These are phyloP conservation scores for Lentinula sp. DNA, from an alignment of 768 basidiomycete species.

Conservation along the genomic window DNA sequence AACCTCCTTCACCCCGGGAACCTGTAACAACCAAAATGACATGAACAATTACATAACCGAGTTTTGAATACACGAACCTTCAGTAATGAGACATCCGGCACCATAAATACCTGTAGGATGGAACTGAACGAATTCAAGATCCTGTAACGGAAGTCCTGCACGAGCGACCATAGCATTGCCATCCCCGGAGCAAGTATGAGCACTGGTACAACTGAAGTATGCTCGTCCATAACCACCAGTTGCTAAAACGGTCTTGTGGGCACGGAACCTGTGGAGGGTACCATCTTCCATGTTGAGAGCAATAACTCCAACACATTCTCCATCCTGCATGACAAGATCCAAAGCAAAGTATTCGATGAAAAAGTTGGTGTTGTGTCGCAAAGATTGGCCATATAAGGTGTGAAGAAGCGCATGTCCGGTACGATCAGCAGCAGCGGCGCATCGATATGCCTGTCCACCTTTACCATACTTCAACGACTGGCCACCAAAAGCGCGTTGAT, in stretches of 20 bases:
- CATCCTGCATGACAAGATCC: constrained; percentile 97
- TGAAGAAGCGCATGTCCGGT: constrained; percentile 98
- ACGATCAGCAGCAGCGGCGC: constrained; percentile 97
- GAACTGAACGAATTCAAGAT: constrained; percentile 99
- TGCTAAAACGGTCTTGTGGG: constrained; percentile 97
- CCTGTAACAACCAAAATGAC: constrained; percentile 37
- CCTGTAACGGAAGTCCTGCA: constrained; percentile 94
- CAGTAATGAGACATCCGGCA: constrained; percentile 97
- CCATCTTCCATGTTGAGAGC: constrained; percentile 99
- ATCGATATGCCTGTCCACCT: constrained; percentile 98
- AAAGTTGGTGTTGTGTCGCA: constrained; percentile 98
- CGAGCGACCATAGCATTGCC: constrained; percentile 98
- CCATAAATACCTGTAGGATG: constrained; percentile 99
- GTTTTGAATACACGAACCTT: constrained; percentile 48
- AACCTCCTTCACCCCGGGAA: constrained; percentile 98
- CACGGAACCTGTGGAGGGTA: constrained; percentile 95
- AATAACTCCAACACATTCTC: constrained; percentile 98
- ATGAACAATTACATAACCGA: background rate
- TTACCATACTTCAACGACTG: constrained; percentile 96
- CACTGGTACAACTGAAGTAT: constrained; percentile 98
- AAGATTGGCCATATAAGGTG: constrained; percentile 98
- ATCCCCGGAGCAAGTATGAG: constrained; percentile 98
- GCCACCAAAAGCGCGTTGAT: constrained; percentile 98
- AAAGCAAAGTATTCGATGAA: constrained; percentile 99
- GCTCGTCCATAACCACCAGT: constrained; percentile 98